Evolutionary conservation across 73 alveolate genomes (phyloP), one percentile per base, ranked within the genome.

Genomic region (Paramecium pentaurelia): DNA sequence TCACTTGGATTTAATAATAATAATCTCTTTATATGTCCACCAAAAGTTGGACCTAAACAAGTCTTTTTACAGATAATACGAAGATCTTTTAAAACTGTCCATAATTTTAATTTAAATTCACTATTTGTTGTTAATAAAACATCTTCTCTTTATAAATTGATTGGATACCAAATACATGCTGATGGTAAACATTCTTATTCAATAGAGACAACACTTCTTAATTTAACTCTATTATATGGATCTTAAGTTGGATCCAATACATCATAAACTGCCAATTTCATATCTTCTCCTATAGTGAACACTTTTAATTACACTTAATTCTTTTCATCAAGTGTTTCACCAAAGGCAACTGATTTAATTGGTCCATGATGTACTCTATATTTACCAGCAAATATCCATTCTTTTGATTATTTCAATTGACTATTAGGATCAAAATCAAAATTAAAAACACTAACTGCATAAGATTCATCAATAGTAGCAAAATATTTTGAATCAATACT

Each of bases 41-140:
- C 99, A 92, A 96, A 98, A 30, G 99, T 96, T 1, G 99, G 99
- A 25, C 99, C 99, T 32, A 98, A 95, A 60, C 99, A 97, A 4
- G 99, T 98, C 87, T 96, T 97, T 86, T 97, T 97, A 75, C 98
- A 94, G 42, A 93, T 95, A 77, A 88, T 92, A 37, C 71, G 45
- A 20, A 58, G 49, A 44, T 88, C 94, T 34, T 88, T 71, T 88
- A 88, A 58, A 37, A 95, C 95, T 64, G 95, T 96, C 99, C 99
- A 96, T 42, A 96, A 92, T 77, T 96, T 96, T 94, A 98, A 95
- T 95, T 98, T 98, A 77, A 95, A 97, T 54, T 96, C 99, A 87
- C 97, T 98, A 91, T 98, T 98, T 22, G 97, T 97, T 51, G 99
- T 97, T 32, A 98, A 92, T 71, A 98, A 92, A 44, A 97, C 96